Base-by-base conservation (phyloP, 495 filamentous ascomycete species). In the Pyrenula aspistea region DNA sequence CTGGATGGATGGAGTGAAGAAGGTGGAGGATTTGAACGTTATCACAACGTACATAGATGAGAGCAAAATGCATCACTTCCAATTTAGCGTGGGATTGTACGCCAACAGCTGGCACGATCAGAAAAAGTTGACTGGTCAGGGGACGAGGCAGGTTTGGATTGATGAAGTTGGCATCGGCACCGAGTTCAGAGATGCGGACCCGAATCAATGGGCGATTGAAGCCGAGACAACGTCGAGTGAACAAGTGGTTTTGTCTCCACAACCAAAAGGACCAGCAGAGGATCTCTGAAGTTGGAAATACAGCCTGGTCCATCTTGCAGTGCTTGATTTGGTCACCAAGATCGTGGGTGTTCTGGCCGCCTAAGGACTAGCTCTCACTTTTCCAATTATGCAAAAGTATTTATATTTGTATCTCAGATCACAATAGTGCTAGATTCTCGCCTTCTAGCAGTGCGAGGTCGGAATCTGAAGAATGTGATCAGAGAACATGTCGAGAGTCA, bases 71-170 rank as follows among this genome's bases (percentile, higher is more conserved):
- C 4, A 15, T 4, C 31, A 42, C 15, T 80, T 81, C 62, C 71
- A 80, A 66, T 81, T 78, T 64, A 67, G 75, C 2, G 75, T 76
- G 48, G 79, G 77, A 1, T 65, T 80, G 10, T 82, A 81, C 63
- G 79, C 79, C 0, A 82, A 80, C 61, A 71, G 69, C 4, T 82
- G 79, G 79, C 68, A 80, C 56, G 78, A 80, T 55, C 65, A 76
- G 54, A 58, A 55, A 1, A 59, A 62, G 15, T 67, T 72, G 58
- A 58, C 68, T 57, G 78, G 78, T 1, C 78, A 81, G 68, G 66
- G 67, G 0, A 76, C 73, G 3, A 61, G 77, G 2, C 68, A 77
- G 60, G 63, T 80, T 15, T 82, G 77, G 74, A 78, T 71, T 60
- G 78, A 81, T 62, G 70, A 80, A 67, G 74, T 80, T 62, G 71